Conservation (phyloP, 306 rosid genomes). For the Arachis hypogaea region DNA sequence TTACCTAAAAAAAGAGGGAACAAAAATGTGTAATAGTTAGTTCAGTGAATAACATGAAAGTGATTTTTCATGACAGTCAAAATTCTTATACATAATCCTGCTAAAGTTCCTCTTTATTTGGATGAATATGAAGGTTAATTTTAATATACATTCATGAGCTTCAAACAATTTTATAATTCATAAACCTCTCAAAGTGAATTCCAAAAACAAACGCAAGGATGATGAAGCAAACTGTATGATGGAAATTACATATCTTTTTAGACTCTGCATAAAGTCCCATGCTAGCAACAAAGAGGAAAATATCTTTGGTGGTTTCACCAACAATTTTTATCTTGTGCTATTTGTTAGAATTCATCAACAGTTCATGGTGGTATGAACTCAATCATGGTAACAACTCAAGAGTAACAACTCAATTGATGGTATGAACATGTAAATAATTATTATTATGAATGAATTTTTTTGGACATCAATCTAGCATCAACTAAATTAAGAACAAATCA, state of each 20-base stretch:
- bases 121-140: slow-evolving; percentile 21
- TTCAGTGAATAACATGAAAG: neutral
- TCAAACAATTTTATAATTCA: neutral
- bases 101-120: neutral
- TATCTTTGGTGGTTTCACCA: no score
- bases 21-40: neutral
- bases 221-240: slow-evolving; percentile 7
- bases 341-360: no score
- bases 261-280: slow-evolving; percentile 99
- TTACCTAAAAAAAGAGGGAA: no score
- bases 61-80: neutral
- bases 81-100: neutral
- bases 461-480: no score
- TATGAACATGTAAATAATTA: no score
- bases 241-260: slow-evolving; percentile 65
- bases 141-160: neutral
- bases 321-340: no score
- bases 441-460: no score
- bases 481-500: no score
- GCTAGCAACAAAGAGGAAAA: slow-evolving; percentile 64
- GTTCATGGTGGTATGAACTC: no score
- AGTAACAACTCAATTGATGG: no score
- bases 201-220: neutral
- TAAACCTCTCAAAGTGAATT: slow-evolving; percentile 2
- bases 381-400: no score